These are phyloP conservation scores for Scheffersomyces segobiensis DNA, from an alignment of 1,139 yeast species.

Conservation along the genomic window DNA sequence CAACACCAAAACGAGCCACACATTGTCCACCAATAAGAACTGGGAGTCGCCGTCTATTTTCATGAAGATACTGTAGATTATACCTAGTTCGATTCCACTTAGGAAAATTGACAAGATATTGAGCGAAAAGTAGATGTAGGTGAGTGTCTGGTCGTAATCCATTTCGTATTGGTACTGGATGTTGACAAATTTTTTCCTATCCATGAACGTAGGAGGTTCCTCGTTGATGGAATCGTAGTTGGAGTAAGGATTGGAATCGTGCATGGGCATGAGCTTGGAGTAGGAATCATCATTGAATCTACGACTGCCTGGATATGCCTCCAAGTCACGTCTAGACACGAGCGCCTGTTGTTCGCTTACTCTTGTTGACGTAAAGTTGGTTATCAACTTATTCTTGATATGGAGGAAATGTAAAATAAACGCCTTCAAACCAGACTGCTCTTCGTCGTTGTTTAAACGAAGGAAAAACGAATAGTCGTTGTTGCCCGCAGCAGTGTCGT, in stretches of 20 bases:
- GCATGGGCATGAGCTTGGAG: neutral
- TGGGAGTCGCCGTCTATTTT: constrained; percentile 20
- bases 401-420: constrained; percentile 19
- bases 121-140: constrained; percentile 40
- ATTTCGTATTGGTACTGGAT: constrained; percentile 26
- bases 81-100: constrained; percentile 46
- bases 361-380: neutral
- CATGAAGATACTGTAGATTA: constrained; percentile 36
- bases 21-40: constrained; percentile 30
- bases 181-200: constrained; percentile 11
- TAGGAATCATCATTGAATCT: neutral
- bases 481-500: constrained; percentile 9
- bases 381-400: constrained; percentile 14
- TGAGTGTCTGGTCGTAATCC: constrained; percentile 38
- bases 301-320: neutral
- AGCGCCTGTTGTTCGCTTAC: neutral
- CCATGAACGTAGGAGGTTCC: constrained; percentile 22
- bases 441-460: constrained; percentile 15
- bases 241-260: constrained; percentile 1
- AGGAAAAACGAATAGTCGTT: constrained; percentile 19
- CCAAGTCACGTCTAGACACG: neutral
- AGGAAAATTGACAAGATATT: constrained; percentile 37
- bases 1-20: constrained; percentile 35
- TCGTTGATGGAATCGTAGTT: constrained; percentile 38
- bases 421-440: constrained; percentile 13